phyloP scores from a whole-genome alignment of 257 asterid genomes.

The Jaltomata sinuosa region DNA sequence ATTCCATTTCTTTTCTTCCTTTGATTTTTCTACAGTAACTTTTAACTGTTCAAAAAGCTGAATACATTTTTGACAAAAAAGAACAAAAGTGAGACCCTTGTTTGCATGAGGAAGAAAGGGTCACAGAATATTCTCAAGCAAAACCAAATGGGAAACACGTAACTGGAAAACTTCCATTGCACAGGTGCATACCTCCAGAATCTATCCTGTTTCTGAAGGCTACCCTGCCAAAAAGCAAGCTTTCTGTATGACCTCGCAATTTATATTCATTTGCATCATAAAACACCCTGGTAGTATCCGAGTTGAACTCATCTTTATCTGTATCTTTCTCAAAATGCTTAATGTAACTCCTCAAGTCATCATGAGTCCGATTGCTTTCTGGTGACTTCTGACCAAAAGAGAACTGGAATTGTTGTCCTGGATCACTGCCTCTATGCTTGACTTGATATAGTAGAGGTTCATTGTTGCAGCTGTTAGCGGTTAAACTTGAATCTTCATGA shows the following conservation, averaged over 20 bases:
- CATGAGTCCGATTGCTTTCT: slow-evolving; percentile 16
- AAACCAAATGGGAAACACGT: slow-evolving; percentile 40
- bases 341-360: slow-evolving; percentile 39
- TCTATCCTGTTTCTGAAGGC: slow-evolving; percentile 34
- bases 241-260: slow-evolving; percentile 21
- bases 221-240: slow-evolving; percentile 45
- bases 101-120: too few species aligned
- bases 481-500: slow-evolving; percentile 26
- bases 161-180: slow-evolving; percentile 35
- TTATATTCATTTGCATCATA: slow-evolving; percentile 43
- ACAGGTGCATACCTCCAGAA: slow-evolving; percentile 56
- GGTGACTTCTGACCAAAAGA: slow-evolving; percentile 30
- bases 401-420: slow-evolving; percentile 18
- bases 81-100: background rate
- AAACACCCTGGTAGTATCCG: slow-evolving; percentile 13
- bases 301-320: slow-evolving; percentile 9
- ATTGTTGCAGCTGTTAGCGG: slow-evolving; percentile 14
- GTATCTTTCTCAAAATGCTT: slow-evolving; percentile 43
- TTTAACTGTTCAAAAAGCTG: background rate
- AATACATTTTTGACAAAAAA: background rate
- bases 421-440: background rate
- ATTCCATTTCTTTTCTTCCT: background rate
- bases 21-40: background rate
- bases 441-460: slow-evolving; percentile 3
- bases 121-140: background rate